A percentile compares a stretch with the other conserved stretches of the same genome.
Evolutionary conservation across 2,329 filamentous ascomycete species (phyloP).

Genomic region (Grosmannia huntii): DNA sequence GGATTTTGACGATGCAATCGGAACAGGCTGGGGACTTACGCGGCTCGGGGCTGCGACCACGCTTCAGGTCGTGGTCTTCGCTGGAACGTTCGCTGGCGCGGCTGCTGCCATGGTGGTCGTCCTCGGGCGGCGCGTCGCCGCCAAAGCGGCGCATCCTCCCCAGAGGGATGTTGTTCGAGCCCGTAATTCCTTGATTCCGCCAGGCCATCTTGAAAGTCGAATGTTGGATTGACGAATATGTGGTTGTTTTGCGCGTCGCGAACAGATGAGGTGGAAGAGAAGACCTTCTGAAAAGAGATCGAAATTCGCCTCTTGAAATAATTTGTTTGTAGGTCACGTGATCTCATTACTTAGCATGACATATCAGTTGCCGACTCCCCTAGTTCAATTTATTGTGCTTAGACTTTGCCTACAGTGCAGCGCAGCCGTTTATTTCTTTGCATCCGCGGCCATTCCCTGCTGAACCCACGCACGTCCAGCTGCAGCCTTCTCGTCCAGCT

Average conservation of each 20-base stretch:
- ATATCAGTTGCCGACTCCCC: too few relatives aligned
- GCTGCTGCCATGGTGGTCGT: constrained; percentile 9
- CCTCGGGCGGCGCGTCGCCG: constrained; percentile 31
- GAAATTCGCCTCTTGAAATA: background rate
- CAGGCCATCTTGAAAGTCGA: constrained; percentile 39
- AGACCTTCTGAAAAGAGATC: background rate
- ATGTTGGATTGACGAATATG: background rate
- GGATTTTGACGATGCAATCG: background rate
- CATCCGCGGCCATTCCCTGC: constrained; percentile 49
- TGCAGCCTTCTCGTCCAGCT: constrained; percentile 38
- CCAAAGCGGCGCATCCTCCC: constrained; percentile 73
- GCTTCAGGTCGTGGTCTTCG: constrained; percentile 50
- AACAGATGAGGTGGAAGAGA: background rate
- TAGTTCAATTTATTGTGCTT: too few relatives aligned
- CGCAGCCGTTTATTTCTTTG: constrained; percentile 25
- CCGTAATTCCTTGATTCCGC: constrained; percentile 75
- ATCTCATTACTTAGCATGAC: too few relatives aligned
- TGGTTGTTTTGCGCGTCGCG: background rate
- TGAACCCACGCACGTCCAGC: constrained; percentile 46
- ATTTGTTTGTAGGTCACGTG: too few relatives aligned
- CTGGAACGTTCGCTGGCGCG: constrained; percentile 10
- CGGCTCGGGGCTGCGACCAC: constrained; percentile 82
- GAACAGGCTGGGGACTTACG: constrained; percentile 34
- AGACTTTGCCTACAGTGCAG: too few relatives aligned
- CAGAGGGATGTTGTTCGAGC: constrained; percentile 94